Conservation (phyloP, 345 rosid species). For the Acer yangbiense region DNA sequence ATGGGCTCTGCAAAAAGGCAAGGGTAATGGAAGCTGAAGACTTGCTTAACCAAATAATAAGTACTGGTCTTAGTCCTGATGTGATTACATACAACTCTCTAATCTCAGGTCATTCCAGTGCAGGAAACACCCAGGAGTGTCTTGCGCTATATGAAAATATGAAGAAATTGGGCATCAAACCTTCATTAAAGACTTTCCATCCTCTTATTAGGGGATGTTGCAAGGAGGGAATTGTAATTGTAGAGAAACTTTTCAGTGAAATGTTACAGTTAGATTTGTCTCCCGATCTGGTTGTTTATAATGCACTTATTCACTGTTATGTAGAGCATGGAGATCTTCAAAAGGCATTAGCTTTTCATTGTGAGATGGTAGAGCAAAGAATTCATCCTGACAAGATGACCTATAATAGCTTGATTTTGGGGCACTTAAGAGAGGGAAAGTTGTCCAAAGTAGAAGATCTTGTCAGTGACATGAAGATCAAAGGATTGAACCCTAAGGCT, state of each 20-base stretch:
- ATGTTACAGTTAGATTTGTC: slow-evolving; percentile 48
- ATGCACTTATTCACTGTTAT: slow-evolving; percentile 54
- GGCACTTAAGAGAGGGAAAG: slow-evolving; percentile 50
- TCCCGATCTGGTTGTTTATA: slow-evolving; percentile 62
- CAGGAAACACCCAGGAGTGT: slow-evolving; percentile 56
- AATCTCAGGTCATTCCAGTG: slow-evolving; percentile 59
- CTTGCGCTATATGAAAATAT: slow-evolving; percentile 59
- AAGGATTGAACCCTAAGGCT: slow-evolving; percentile 52
- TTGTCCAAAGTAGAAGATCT: slow-evolving; percentile 40
- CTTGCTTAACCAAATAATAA: slow-evolving; percentile 48
- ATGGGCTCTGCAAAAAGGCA: slow-evolving; percentile 63
- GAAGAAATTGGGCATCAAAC: slow-evolving; percentile 61
- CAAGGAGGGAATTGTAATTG: slow-evolving; percentile 46
- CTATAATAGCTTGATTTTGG: slow-evolving; percentile 67
- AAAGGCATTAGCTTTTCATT: slow-evolving; percentile 48
- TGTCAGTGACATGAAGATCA: slow-evolving; percentile 56
- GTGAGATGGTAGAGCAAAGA: slow-evolving; percentile 56
- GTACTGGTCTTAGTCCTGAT: slow-evolving; percentile 61
- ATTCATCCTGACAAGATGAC: slow-evolving; percentile 59
- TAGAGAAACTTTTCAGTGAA: slow-evolving; percentile 55
- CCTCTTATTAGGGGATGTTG: slow-evolving; percentile 53
- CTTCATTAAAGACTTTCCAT: slow-evolving; percentile 60
- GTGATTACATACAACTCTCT: slow-evolving; percentile 70
- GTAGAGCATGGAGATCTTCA: slow-evolving; percentile 51
- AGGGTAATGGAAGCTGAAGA: slow-evolving; percentile 67